Conservation (phyloP, 345 rosid genomes). For the Eucalyptus melliodora region DNA sequence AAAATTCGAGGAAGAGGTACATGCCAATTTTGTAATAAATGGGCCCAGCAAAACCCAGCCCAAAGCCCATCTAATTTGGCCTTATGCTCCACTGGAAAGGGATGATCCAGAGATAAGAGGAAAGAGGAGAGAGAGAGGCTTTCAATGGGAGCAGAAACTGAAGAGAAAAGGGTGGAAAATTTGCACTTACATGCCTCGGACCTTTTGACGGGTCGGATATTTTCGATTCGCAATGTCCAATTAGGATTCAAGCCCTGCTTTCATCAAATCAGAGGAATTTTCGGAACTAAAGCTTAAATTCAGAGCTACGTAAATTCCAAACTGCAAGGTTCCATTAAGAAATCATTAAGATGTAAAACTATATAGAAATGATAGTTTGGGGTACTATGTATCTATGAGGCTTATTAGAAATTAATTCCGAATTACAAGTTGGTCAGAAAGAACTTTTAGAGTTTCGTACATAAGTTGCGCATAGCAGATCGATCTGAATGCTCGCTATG, state of each 20-base stretch:
- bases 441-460: background rate
- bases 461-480: background rate
- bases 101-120: background rate
- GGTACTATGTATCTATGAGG: background rate
- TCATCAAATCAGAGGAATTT: background rate
- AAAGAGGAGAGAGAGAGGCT: background rate
- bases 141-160: background rate
- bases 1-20: background rate
- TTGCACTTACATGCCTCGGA: background rate
- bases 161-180: background rate
- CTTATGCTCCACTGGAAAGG: background rate
- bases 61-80: background rate
- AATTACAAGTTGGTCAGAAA: rapidly evolving
- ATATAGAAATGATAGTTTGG: background rate
- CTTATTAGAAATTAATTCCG: background rate
- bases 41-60: background rate
- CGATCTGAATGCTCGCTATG: background rate
- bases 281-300: background rate
- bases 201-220: background rate
- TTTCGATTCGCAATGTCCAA: background rate
- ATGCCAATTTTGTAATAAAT: background rate
- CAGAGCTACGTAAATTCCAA: background rate
- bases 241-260: background rate
- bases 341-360: background rate
- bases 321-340: background rate